Percentiles rank a stretch among this genome's conserved stretches.
Conservation (phyloP, 2,329 filamentous ascomycete species). For the Colletotrichum scovillei region DNA sequence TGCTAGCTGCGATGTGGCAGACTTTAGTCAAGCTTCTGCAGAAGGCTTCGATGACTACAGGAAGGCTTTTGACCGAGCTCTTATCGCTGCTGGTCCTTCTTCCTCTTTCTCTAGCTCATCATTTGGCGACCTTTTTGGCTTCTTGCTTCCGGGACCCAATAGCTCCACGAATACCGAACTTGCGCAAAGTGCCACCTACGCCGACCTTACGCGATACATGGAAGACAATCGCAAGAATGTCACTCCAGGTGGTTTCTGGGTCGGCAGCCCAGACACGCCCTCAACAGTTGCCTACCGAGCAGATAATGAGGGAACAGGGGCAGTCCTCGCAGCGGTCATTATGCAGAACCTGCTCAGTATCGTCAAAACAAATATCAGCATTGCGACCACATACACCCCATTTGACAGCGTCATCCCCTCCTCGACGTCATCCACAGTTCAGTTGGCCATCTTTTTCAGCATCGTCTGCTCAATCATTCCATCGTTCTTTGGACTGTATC, state of each 20-base stretch:
- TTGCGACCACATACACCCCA: constrained; percentile 76
- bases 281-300: constrained; percentile 79
- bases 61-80: constrained; percentile 37
- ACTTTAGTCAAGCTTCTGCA: constrained; percentile 55
- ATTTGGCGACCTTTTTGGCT: constrained; percentile 30
- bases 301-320: constrained; percentile 58
- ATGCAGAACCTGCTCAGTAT: constrained; percentile 74
- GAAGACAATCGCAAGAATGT: constrained; percentile 72
- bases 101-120: constrained; percentile 31
- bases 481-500: constrained; percentile 89
- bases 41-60: constrained; percentile 53
- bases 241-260: constrained; percentile 81
- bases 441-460: constrained; percentile 86
- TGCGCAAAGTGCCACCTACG: constrained; percentile 54
- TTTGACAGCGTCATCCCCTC: constrained; percentile 79
- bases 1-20: constrained; percentile 62
- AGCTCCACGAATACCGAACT: constrained; percentile 17
- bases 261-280: constrained; percentile 69
- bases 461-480: constrained; percentile 83
- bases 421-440: constrained; percentile 75
- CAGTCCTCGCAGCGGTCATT: constrained; percentile 67
- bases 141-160: not conserved
- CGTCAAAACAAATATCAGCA: constrained; percentile 74
- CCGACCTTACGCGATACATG: constrained; percentile 76
- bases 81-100: constrained; percentile 41